Percentiles rank a stretch among this genome's conserved stretches.
Conservation (phyloP, 257 asterid genomes). For the Solanum infundibuliforme region DNA sequence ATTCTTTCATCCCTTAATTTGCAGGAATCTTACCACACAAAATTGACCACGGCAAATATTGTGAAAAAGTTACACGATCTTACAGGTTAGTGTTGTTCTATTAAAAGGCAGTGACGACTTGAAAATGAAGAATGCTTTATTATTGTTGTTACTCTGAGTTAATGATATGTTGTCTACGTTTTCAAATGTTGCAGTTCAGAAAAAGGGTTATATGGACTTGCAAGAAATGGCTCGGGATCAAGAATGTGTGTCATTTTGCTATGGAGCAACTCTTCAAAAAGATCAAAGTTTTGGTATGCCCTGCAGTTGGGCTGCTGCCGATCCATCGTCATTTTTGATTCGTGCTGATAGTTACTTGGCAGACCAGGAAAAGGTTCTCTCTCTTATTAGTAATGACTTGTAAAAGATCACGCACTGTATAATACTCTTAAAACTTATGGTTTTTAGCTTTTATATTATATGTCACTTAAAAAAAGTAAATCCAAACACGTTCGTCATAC, state of each 20-base stretch:
- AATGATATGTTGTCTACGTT: neutral
- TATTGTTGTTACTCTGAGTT: neutral
- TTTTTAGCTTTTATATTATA: neutral
- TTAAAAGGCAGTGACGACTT: neutral
- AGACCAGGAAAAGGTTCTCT: neutral
- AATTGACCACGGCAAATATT: neutral
- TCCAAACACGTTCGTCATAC: neutral
- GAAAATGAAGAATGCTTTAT: neutral
- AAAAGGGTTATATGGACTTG: neutral
- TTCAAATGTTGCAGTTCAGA: neutral
- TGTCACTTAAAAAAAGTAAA: no score
- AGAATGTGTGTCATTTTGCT: neutral
- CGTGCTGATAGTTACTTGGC: neutral
- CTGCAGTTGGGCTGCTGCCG: neutral
- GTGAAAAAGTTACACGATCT: neutral
- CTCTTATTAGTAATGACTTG: neutral
- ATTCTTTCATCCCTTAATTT: neutral
- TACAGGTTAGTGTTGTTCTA: neutral
- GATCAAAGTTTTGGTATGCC: neutral
- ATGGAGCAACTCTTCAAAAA: neutral
- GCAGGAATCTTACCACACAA: neutral
- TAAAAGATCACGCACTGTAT: neutral
- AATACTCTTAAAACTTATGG: neutral
- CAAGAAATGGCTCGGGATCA: neutral
- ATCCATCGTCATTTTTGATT: neutral